phyloP scores from a whole-genome alignment of 176 grass and related monocot genomes.

The Hordeum marinum region DNA sequence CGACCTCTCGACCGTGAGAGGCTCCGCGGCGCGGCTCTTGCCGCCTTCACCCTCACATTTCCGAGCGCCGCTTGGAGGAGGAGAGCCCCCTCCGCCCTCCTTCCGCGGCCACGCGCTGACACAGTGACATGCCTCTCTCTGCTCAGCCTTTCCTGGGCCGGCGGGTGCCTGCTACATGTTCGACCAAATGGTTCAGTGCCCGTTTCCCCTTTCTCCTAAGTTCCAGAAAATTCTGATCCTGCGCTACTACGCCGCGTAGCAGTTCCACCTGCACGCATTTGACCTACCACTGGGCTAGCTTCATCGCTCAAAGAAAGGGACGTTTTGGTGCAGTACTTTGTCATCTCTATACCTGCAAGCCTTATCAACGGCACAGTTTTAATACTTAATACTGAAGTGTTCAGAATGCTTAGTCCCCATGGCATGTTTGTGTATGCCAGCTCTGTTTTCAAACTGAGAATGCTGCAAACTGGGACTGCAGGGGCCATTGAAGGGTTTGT shows the following conservation, averaged over 20 bases:
- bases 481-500: no score
- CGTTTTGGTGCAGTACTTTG: no score
- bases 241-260: neutral
- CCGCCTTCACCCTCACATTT: neutral
- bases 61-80: neutral
- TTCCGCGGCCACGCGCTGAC: neutral
- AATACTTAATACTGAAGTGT: neutral
- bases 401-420: neutral
- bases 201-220: neutral
- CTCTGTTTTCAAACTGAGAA: neutral
- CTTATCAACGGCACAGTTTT: no score
- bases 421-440: neutral
- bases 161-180: neutral
- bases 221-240: neutral
- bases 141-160: neutral
- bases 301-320: neutral
- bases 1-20: no score
- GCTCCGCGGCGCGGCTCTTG: no score
- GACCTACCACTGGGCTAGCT: neutral
- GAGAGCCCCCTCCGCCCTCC: no score
- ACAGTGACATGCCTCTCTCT: no score
- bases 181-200: neutral
- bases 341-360: no score
- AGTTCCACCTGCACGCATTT: neutral
- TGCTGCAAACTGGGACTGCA: no score